Base-by-base conservation (phyloP, 2,329 filamentous ascomycete genomes). In the Colletotrichum plurivorum region DNA sequence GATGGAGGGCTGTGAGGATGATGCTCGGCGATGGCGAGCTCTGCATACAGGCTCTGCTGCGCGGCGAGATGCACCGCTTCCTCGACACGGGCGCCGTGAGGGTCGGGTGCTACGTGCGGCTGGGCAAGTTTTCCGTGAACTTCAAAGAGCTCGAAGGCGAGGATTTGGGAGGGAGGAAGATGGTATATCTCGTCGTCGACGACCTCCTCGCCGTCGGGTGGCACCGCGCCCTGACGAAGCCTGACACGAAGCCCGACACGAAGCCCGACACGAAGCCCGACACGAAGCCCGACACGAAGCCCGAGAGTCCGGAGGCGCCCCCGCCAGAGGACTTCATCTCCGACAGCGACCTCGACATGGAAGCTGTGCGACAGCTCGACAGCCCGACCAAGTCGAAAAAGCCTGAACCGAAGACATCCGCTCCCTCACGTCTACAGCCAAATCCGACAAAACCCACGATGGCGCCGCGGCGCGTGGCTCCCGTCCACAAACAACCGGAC, bases 31-130 rank as follows among this genome's bases (percentile, higher is more conserved):
- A 89, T 71, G 86, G 87, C 1, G 79, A 84, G 72, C 75, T 88
- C 4, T 88, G 84, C 71, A 80, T 89, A n/a, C 87, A 89, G 74
- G 85, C 85, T 0, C 75, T 89, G 8, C 74, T 88, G 49, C 75
- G 77, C 7, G 76, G 80, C 1, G 80, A 81, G 54, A 80, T 85
- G 76, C 85, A 88, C 58, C 79, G 81, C 4, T 81, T 86, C n/a
- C 78, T 87, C 9, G 81, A 86, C 48, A 75, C 74, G 1, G 82
- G 81, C 2, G 80, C 83, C n/a, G 72, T 89, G 43, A 77, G 76
- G 4, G 77, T 84, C 12, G 87, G 87, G 1, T 82, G 81, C 49
- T 87, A 87, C 72, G 80, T 89, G 22, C 80, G 79, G 45, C 73
- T 87, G n/a, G 80, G 84, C 31, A 72, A 75, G 9, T 84, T 85